These are phyloP conservation scores for Limonium bicolor DNA, from an alignment of 148 eudicot species.

Conservation along the genomic window DNA sequence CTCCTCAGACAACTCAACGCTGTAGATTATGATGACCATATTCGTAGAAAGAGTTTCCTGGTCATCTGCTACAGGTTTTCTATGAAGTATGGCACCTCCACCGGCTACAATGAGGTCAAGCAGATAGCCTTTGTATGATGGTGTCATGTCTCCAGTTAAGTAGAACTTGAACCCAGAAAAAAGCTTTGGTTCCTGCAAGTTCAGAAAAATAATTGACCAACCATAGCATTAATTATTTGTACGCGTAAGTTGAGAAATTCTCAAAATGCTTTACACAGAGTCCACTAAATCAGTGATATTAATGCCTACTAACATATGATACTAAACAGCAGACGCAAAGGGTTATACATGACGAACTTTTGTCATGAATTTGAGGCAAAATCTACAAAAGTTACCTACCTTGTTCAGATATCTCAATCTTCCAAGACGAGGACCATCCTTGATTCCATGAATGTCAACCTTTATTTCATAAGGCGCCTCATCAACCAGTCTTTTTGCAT, in stretches of 20 bases:
- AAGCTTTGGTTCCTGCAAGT: constrained; percentile 75
- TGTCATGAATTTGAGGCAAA: too few species aligned
- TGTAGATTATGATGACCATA: constrained; percentile 37
- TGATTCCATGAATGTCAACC: constrained; percentile 64
- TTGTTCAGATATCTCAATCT: constrained; percentile 58
- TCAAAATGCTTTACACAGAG: too few species aligned
- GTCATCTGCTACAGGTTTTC: constrained; percentile 56
- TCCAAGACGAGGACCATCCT: constrained; percentile 71
- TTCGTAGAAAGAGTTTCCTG: constrained; percentile 6
- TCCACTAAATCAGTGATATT: too few species aligned
- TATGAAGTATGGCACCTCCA: constrained; percentile 64
- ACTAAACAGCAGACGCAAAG: too few species aligned
- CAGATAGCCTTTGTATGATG: constrained; percentile 65
- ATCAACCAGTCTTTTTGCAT: constrained; percentile 40
- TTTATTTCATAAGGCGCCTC: constrained; percentile 62
- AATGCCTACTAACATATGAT: too few species aligned
- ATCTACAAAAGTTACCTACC: constrained; percentile 26
- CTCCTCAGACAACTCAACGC: constrained; percentile 50
- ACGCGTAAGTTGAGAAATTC: too few species aligned
- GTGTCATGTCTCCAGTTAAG: constrained; percentile 54
- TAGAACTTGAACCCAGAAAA: constrained; percentile 53
- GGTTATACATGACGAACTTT: too few species aligned
- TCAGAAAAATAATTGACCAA: not conserved
- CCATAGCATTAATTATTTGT: not conserved
- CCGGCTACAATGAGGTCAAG: constrained; percentile 68